Evolutionary conservation across 139 green algal genomes (phyloP), one percentile per base, ranked within the genome.

Genomic region (Haematococcus sp.): DNA sequence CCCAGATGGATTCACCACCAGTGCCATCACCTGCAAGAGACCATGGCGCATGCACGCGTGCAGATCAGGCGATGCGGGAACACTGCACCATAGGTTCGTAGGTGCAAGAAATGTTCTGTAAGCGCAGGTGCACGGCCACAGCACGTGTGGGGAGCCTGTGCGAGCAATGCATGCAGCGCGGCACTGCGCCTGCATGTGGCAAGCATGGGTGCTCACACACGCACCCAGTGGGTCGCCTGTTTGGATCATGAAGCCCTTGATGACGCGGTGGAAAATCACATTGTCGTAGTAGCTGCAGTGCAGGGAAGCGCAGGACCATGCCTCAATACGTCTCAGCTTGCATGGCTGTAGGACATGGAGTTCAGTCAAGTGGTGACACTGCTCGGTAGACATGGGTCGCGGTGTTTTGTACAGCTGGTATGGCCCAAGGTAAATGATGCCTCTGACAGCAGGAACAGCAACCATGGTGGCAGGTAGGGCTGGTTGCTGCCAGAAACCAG

Each of bases 231-330:
- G 71, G 44, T 77, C 71, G 27, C 71, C 93, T 55, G 68, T 68
- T 75, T 98, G 95, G 16, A 98, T 74, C 94, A 98, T 98, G 93
- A 99, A 99, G 56, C 92, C 92, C 81, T 98, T 97, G 78, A 99
- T 98, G 17, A 99, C 89, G 17, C 95, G 83, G 82, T 99, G 96
- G 87, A 81, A 81, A 22, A 81, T 65, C 43, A 76, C 32, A 46
- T 54, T 55, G 68, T 74, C 68, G 19, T 74, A 65, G 51, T 65
- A 64, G 2, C 68, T 74, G 68, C 49, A n/a, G 52, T 91, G 96
- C 66, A 97, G 86, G 49, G 49, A 16, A 56, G 49, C 49, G 19
- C 49, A 56, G 16, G 16, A 56, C 19, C 49, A 56, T 19, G 49
- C 49, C 16, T n/a, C 49, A 56, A 56, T 19, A 56, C 49, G 17